These are phyloP conservation scores for Hemerocallis citrina DNA, from an alignment of 106 monocot species.

Conservation along the genomic window DNA sequence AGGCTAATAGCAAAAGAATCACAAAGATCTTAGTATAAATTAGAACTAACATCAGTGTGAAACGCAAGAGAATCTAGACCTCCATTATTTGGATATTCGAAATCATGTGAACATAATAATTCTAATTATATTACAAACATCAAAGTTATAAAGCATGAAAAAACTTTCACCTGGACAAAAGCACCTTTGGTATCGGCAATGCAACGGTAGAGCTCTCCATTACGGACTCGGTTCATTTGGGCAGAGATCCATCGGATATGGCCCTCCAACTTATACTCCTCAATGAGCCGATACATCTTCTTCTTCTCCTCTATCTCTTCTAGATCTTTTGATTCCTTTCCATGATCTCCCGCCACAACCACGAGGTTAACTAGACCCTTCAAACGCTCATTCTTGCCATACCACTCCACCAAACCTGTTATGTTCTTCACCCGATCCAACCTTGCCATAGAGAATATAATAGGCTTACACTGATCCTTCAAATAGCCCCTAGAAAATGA, in stretches of 20 bases:
- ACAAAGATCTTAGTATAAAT: background rate
- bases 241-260: constrained; percentile 80
- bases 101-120: too few relatives aligned
- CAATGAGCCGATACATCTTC: constrained; percentile 60
- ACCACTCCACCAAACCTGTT: constrained; percentile 61
- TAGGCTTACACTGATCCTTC: constrained; percentile 58
- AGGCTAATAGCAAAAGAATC: constrained; percentile 25
- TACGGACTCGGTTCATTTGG: constrained; percentile 72
- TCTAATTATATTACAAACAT: background rate
- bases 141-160: background rate
- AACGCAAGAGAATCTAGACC: background rate
- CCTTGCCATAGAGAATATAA: constrained; percentile 83
- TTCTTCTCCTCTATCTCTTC: constrained; percentile 68
- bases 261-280: constrained; percentile 59
- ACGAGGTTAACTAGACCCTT: constrained; percentile 63
- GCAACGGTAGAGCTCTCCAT: constrained; percentile 68
- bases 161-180: constrained; percentile 68
- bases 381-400: constrained; percentile 47
- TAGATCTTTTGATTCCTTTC: constrained; percentile 51
- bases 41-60: background rate
- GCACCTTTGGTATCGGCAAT: constrained; percentile 57
- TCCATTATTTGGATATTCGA: background rate
- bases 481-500: constrained; percentile 27
- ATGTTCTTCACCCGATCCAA: constrained; percentile 78
- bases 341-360: constrained; percentile 69